Evolutionary conservation across 371 early-diverging fungal species (phyloP).

Genomic region (Mucor plumbeus): DNA sequence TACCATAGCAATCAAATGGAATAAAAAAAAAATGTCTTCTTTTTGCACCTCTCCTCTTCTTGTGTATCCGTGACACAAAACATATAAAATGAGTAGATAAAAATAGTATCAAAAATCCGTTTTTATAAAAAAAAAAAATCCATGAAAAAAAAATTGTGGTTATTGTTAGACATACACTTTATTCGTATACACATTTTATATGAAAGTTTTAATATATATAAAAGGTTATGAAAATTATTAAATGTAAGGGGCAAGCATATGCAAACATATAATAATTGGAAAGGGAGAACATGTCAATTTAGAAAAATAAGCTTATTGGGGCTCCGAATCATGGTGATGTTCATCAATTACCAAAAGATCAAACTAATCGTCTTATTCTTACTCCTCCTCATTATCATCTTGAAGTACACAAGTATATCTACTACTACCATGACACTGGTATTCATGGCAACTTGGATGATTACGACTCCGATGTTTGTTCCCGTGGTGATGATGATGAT

Average conservation of each 20-base stretch:
- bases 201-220: neutral
- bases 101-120: constrained; percentile 18
- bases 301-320: neutral
- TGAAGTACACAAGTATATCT: neutral
- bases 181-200: neutral
- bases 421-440: neutral
- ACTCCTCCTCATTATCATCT: neutral
- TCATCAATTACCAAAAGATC: neutral
- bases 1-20: neutral
- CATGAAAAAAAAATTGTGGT: neutral
- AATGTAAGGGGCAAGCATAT: neutral
- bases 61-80: constrained; percentile 16
- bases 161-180: no score
- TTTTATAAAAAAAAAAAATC: constrained; percentile 8
- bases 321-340: neutral
- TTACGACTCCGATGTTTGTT: neutral
- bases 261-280: neutral
- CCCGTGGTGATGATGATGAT: constrained; percentile 7
- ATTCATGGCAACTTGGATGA: no score
- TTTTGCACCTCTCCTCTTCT: constrained; percentile 7
- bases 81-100: constrained; percentile 8
- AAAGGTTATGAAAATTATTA: neutral
- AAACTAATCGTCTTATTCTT: neutral
- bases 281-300: constrained; percentile 7
- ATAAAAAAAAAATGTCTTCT: constrained; percentile 1